These are phyloP conservation scores for Ophiostoma australiae DNA, from an alignment of 2,329 filamentous ascomycete species.

Conservation along the genomic window DNA sequence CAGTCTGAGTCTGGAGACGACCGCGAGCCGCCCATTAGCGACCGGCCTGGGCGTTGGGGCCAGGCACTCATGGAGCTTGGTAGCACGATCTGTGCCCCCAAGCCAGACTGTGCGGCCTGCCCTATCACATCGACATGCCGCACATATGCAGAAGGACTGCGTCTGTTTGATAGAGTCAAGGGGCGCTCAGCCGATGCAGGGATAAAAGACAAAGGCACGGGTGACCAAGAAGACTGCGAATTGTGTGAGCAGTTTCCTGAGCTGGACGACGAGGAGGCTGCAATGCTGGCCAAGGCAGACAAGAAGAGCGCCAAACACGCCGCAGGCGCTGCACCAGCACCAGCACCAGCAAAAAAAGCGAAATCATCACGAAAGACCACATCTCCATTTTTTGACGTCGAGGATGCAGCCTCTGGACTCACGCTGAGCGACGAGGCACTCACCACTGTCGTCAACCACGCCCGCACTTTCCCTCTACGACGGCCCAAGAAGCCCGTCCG, in stretches of 20 bases:
- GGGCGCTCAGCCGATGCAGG: background rate
- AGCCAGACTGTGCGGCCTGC: conserved; percentile 51
- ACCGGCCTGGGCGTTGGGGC: conserved; percentile 56
- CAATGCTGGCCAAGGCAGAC: conserved; percentile 6
- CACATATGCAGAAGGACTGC: conserved; percentile 45
- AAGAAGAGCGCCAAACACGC: conserved; percentile 14
- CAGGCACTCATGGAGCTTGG: conserved; percentile 63
- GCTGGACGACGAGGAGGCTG: conserved; percentile 28
- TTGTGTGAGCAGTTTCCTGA: conserved; percentile 47
- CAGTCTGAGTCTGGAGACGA: conserved; percentile 17
- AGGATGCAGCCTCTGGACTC: conserved; percentile 18
- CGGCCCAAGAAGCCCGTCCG: conserved; percentile 49
- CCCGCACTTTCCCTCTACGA: conserved; percentile 49
- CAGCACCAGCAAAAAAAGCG: background rate
- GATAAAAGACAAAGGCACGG: conserved; percentile 35
- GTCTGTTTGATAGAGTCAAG: conserved; percentile 26
- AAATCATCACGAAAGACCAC: conserved; percentile 18
- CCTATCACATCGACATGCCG: conserved; percentile 50
- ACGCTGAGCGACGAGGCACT: conserved; percentile 11
- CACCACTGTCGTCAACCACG: conserved; percentile 41
- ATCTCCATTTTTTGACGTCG: conserved; percentile 36
- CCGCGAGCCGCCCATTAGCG: conserved; percentile 35
- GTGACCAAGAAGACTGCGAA: conserved; percentile 38
- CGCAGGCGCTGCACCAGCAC: background rate
- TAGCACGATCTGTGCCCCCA: conserved; percentile 57